Evolutionary conservation across 2,329 filamentous ascomycete genomes (phyloP), one percentile per base, ranked within the genome.

Genomic region (Neonectria magnoliae): DNA sequence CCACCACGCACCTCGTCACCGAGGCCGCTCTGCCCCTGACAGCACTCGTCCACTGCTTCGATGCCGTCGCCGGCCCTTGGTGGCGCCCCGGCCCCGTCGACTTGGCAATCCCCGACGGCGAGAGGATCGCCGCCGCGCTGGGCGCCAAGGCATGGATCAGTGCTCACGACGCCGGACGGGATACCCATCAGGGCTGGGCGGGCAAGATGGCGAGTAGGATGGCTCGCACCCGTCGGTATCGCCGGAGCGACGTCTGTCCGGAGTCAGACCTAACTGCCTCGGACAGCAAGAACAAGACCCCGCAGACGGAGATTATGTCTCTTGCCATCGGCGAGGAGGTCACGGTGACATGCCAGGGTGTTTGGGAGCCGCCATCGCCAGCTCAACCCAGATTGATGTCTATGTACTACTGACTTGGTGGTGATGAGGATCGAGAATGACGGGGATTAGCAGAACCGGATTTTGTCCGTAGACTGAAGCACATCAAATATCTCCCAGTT

Each of bases 11-110:
- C 71, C 85, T 91, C 3, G 79, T 87, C 2, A 75, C 80, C 1
- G 82, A 87, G 71, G 81, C 85, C 2, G 87, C 88, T 0, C 80
- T 91, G 3, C 89, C 88, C 0, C 78, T 92, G 18, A 90, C 87
- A 0, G 85, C 86, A 0, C 84, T 92, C 5, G 80, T 92, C 16
- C 90, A 92, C 74, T 87, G 85, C 57, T 89, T 91, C 76, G 87
- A 90, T 70, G 79, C 79, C 9, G 83, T 89, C 27, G 78, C 82
- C 20, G 88, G 87, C 48, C 86, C 87, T 1, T 89, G 87, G 85
- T 90, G 86, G 77, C 76, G 90, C 2, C 88, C 88, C 38, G 87
- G 88, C 0, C 85, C 86, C 56, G 84, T 89, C 56, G 85, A 84
- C 25, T 80, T 82, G 2, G 88, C 88, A 1, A 83, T 84, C 10